Base-by-base conservation (phyloP, 2,329 filamentous ascomycete species). In the Pyrenophora teres region DNA sequence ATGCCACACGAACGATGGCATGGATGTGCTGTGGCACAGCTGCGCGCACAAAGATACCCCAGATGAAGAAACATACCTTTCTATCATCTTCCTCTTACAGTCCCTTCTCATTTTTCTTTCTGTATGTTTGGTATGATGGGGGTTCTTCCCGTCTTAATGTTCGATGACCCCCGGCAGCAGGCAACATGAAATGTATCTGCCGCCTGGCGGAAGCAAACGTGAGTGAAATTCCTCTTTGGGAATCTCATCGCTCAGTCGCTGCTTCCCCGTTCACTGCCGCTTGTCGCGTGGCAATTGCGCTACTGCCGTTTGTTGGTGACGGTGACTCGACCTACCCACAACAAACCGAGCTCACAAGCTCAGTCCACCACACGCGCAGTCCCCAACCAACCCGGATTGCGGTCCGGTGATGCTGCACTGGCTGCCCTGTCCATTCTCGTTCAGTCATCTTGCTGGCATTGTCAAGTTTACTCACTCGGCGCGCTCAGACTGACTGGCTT, bases 271-370 rank as follows among this genome's bases (percentile, higher is more conserved):
- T 40, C 41, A 39, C 52, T 42, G 42, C 37, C 35, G 50, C 39
- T 46, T 30, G 44, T 18, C 32, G 40, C 41, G 27, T 43, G 48
- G 43, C 40, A 31, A 47, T 13, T 10, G 27, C 27, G 27, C 49
- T 31, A 23, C 23, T 21, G 50, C 23, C 50, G 59, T 57, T 56
- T 62, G 57, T 59, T 43, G 35, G 50, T 54, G 48, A 54, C 46
- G 50, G 50, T 56, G 46, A 54, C 46, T 52, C 49, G 49, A 40
- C 33, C 37, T 46, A 30, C 10, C 31, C 48, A 56, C 52, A 60
- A 52, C 45, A 49, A 50, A 38, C 21, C 27, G 21, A 47, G 42
- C 39, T 35, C 15, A 21, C 10, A 27, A 27, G 30, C 45, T 32
- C 30, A 25, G 35, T 49, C 16, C 45, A 43, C 21, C n/a, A 40